phyloP scores from a whole-genome alignment of 1,139 yeast species.

The Pichia sp. region DNA sequence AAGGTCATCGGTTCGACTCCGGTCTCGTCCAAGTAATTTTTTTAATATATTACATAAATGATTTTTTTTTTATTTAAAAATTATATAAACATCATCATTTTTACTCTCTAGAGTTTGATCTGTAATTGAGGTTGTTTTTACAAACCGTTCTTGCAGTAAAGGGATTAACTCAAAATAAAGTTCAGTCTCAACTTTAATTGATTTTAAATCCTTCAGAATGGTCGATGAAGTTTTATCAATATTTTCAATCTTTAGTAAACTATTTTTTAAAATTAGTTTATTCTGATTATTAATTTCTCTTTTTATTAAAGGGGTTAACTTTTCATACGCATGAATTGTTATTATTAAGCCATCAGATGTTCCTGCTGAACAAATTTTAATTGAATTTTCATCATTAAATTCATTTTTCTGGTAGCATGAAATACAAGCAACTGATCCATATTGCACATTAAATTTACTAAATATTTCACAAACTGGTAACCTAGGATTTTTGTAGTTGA shows the following conservation, averaged over 20 bases:
- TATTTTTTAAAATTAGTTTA: not conserved
- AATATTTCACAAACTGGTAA: not conserved
- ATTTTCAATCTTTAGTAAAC: not conserved
- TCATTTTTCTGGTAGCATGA: not conserved
- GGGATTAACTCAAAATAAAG: not conserved
- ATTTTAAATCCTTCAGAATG: not conserved
- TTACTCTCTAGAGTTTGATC: not conserved
- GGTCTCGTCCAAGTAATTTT: conserved; percentile 48
- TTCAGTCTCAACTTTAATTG: not conserved
- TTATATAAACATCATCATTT: not conserved
- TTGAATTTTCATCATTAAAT: not conserved
- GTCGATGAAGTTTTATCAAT: not conserved
- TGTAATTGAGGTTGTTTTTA: not conserved
- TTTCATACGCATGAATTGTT: not conserved
- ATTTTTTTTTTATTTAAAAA: not conserved
- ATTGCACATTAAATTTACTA: conserved; percentile 1
- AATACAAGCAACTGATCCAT: conserved; percentile 5
- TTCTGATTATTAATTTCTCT: not conserved
- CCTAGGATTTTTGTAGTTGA: conserved; percentile 5
- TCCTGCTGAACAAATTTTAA: conserved; percentile 4
- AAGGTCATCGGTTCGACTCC: conserved; percentile 66
- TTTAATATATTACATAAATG: not conserved
- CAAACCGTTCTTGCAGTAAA: not conserved
- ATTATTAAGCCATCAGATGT: conserved; percentile 8
- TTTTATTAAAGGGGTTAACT: not conserved